A percentile compares a stretch with the other conserved stretches of the same genome.
phyloP scores from a whole-genome alignment of 2,329 filamentous ascomycete species.

The Zymoseptoria tritici region DNA sequence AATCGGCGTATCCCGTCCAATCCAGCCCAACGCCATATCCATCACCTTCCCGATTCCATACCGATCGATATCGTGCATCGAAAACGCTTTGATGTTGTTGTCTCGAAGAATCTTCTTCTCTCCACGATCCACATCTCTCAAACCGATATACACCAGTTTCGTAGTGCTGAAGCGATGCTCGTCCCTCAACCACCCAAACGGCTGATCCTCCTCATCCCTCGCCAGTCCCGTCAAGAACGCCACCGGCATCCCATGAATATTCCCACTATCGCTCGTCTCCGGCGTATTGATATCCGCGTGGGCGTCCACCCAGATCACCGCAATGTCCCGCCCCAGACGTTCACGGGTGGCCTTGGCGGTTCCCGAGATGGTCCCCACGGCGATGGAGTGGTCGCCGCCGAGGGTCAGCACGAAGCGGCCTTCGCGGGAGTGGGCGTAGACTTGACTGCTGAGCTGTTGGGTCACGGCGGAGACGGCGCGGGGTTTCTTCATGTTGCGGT shows the following conservation, averaged over 20 bases:
- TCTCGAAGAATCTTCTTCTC: conserved; percentile 91
- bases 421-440: conserved; percentile 75
- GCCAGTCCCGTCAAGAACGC: conserved; percentile 84
- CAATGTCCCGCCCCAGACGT: conserved; percentile 72
- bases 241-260: conserved; percentile 97
- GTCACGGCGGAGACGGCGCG: conserved; percentile 80
- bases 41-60: conserved; percentile 93
- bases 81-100: conserved; percentile 88
- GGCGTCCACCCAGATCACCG: conserved; percentile 97
- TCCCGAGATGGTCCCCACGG: conserved; percentile 86
- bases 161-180: conserved; percentile 62
- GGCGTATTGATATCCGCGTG: conserved; percentile 97
- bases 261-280: conserved; percentile 80
- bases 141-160: conserved; percentile 94
- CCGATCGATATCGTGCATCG: conserved; percentile 95
- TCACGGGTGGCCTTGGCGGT: conserved; percentile 81
- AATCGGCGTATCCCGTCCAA: conserved; percentile 89
- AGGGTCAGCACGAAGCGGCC: conserved; percentile 88
- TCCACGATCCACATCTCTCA: conserved; percentile 83
- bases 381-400: conserved; percentile 92
- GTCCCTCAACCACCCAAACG: conserved; percentile 82
- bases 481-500: conserved; percentile 92
- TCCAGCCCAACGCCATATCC: conserved; percentile 96
- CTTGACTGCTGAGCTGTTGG: conserved; percentile 67
- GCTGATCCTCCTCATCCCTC: conserved; percentile 58